Conservation (phyloP, 306 rosid species). For the Purshia tridentata region DNA sequence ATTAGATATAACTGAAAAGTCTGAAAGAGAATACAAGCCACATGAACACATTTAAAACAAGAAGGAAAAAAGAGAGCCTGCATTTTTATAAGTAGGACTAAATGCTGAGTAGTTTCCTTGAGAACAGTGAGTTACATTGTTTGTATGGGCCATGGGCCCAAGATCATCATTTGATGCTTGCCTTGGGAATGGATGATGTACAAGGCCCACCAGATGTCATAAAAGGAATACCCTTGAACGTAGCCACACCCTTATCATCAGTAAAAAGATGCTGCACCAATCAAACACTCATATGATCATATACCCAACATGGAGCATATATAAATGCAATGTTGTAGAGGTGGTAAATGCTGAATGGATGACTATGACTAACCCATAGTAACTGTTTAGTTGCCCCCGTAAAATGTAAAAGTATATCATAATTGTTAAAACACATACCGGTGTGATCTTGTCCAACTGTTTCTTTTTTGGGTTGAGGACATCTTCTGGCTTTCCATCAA, state of each 20-base stretch:
- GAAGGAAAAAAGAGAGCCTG: not conserved
- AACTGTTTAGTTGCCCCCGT: not conserved
- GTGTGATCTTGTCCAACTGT: constrained; percentile 91
- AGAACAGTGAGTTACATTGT: constrained; percentile 21
- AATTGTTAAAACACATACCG: constrained; percentile 42
- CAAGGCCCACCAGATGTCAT: constrained; percentile 94
- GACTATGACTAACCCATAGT: not conserved
- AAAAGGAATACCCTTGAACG: constrained; percentile 86
- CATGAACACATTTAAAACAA: not conserved
- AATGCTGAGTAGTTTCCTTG: not conserved
- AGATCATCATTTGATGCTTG: constrained; percentile 53
- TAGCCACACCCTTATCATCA: constrained; percentile 79
- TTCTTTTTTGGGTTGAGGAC: constrained; percentile 99
- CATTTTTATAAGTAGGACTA: constrained; percentile 11
- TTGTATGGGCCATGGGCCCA: not conserved
- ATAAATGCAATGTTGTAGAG: not conserved
- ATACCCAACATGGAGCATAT: constrained; percentile 9
- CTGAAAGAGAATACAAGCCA: not conserved
- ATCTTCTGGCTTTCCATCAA: constrained; percentile 96
- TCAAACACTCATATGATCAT: constrained; percentile 21
- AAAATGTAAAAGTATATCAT: not conserved
- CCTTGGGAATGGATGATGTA: constrained; percentile 67
- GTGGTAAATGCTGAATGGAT: not conserved
- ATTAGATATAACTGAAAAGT: not conserved
- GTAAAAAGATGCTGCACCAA: constrained; percentile 86